These are phyloP conservation scores for Puccinellia tenuiflora DNA, from an alignment of 176 grass and related monocot species.

Conservation along the genomic window DNA sequence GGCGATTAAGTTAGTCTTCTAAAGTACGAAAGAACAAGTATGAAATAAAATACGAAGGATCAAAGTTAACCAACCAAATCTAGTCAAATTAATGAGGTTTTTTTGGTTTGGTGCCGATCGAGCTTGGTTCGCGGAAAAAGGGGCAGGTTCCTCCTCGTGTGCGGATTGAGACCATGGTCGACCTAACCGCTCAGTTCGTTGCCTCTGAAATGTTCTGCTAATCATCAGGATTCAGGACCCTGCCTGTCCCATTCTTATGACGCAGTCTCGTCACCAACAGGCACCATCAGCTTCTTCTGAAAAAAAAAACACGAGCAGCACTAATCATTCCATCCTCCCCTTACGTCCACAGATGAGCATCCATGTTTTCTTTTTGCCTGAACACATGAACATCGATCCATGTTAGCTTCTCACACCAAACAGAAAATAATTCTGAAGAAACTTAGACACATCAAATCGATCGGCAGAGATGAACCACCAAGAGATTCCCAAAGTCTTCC, in stretches of 20 bases:
- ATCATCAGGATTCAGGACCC: not conserved
- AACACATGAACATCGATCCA: not conserved
- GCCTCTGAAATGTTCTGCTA: not conserved
- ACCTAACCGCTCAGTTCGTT: not conserved
- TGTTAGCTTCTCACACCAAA: not conserved
- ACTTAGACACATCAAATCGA: not conserved
- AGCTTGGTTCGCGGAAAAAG: not conserved
- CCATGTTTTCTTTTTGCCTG: not conserved
- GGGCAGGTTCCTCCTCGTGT: not conserved
- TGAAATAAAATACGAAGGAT: not conserved
- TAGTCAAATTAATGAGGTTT: conserved; percentile 7
- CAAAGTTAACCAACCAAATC: conserved; percentile 17
- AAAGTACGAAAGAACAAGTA: not conserved
- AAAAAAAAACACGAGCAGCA: no score
- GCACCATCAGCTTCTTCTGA: not conserved
- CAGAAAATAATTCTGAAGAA: not conserved
- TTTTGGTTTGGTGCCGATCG: not conserved
- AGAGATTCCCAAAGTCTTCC: not conserved
- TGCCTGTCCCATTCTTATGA: not conserved
- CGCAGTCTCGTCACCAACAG: not conserved
- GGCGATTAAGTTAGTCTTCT: not conserved
- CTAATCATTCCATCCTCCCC: not conserved
- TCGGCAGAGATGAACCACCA: not conserved
- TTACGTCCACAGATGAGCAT: not conserved
- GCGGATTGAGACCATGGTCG: not conserved